Evolutionary conservation across 108 stramenopile genomes (phyloP).

Genomic region (Nitzschia inconspicua): DNA sequence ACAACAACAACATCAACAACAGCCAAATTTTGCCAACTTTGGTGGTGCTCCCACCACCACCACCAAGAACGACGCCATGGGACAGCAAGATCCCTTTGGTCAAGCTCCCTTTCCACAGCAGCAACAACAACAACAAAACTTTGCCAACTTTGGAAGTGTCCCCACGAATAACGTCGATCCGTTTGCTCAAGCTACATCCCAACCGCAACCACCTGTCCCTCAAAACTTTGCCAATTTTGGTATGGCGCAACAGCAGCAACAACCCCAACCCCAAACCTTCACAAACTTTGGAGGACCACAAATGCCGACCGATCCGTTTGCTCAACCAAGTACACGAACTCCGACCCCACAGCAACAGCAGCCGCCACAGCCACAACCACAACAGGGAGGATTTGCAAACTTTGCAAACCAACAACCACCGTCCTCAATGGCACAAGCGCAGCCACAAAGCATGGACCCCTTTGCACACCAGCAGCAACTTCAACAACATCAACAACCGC

Average conservation of each 20-base stretch:
- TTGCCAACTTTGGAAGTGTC: neutral
- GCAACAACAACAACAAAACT: slow-evolving; percentile 13
- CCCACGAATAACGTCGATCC: neutral
- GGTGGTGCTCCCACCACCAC: slow-evolving; percentile 16
- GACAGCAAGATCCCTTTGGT: neutral
- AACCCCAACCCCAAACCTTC: slow-evolving; percentile 17
- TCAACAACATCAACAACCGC: slow-evolving; percentile 27
- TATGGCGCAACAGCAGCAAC: slow-evolving; percentile 32
- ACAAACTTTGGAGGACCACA: slow-evolving; percentile 15
- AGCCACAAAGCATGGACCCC: neutral
- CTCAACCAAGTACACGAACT: too few relatives aligned
- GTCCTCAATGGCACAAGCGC: too few relatives aligned
- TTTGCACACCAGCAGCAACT: slow-evolving; percentile 13
- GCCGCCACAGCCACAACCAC: neutral
- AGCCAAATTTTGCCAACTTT: slow-evolving; percentile 29
- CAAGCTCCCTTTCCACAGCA: slow-evolving; percentile 3
- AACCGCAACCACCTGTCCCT: slow-evolving; percentile 6
- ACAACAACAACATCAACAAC: slow-evolving; percentile 32
- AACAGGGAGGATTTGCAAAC: too few relatives aligned
- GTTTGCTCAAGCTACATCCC: neutral
- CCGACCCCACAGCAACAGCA: neutral
- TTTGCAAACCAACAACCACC: too few relatives aligned
- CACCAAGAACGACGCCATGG: slow-evolving; percentile 16
- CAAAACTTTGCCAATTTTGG: slow-evolving; percentile 17
- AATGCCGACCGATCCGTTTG: too few relatives aligned